A percentile compares a stretch with the other conserved stretches of the same genome.
Conservation (phyloP, 1,284 basidiomycete genomes). For the Papiliotrema terrestris region DNA sequence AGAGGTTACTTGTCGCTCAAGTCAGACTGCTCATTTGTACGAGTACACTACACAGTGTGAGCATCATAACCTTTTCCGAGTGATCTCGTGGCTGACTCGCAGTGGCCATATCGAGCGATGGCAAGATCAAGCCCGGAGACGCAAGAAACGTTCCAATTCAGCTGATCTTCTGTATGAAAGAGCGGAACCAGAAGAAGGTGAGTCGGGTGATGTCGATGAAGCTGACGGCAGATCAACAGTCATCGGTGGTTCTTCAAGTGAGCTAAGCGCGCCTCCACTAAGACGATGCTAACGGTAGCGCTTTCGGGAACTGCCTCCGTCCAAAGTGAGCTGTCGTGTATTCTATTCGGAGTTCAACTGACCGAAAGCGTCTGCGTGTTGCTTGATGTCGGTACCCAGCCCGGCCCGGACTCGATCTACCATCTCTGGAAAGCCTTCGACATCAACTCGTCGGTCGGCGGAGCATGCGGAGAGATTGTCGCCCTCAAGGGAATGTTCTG, state of each 20-base stretch:
- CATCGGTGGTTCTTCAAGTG: constrained; percentile 88
- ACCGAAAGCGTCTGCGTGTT: constrained; percentile 89
- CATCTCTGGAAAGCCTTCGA: constrained; percentile 97
- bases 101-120: constrained; percentile 76
- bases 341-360: neutral
- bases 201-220: neutral
- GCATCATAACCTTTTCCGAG: constrained; percentile 32
- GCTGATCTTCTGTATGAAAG: constrained; percentile 87
- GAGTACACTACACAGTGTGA: constrained; percentile 87
- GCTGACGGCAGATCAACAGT: constrained; percentile 66
- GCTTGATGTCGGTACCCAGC: constrained; percentile 91
- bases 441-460: constrained; percentile 90
- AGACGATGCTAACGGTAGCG: constrained; percentile 21
- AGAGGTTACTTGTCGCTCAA: no score
- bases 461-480: constrained; percentile 95
- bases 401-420: constrained; percentile 83
- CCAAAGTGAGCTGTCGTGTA: constrained; percentile 35
- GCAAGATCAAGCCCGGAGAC: constrained; percentile 68
- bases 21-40: constrained; percentile 80
- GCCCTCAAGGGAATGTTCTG: constrained; percentile 82
- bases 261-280: constrained; percentile 6
- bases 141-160: constrained; percentile 81
- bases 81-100: neutral
- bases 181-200: constrained; percentile 46
- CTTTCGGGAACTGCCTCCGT: constrained; percentile 37